Base-by-base conservation (phyloP, 768 basidiomycete genomes). In the Holtermanniella nyarrowii region DNA sequence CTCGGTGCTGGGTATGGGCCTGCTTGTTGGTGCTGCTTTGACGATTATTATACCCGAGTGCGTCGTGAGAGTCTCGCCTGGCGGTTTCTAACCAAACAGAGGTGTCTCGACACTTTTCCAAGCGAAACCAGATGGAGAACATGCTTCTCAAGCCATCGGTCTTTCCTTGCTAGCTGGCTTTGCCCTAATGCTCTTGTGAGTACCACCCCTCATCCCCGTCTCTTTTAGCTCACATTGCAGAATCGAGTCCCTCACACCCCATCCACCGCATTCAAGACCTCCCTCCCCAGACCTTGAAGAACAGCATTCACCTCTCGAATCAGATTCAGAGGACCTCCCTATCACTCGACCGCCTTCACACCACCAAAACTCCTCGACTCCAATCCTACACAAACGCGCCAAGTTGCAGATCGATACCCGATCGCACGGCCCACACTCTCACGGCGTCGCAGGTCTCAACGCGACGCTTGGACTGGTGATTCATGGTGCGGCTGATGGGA, bases 11-110 rank as follows among this genome's bases (percentile, higher is more conserved):
- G 85, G 87, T 11, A 85, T 85, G 42, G 91, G 91, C 11, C 74
- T 96, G 11, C 77, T 97, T 16, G 77, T 95, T 13, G 91, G 91
- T 3, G 84, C 91, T 2, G 88, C 88, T 0, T 73, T 96, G 56
- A 87, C 87, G 12, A 81, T 97, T 22, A 88, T 96, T 57, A 83
- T 96, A 48, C 91, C 93, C 31, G 91, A 95, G 85, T 90, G 72
- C 69, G 85, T 82, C 50, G 12, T 73, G 11, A 68, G 57, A 26
- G 50, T 12, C 83, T 83, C 80, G 53, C 58, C 81, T 41, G 74
- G 86, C 53, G 85, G 18, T 42, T 86, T 60, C 82, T 83, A 61
- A 21, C 31, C 49, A 12, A 16, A 46, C 26, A 70, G 69, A 42
- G 67, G 69, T n/a, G 61, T 71, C 2, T 55, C 60, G 11, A 66